These are phyloP conservation scores for Phytophthora sansomeana DNA, from an alignment of 352 stramenopile genomes.

Conservation along the genomic window DNA sequence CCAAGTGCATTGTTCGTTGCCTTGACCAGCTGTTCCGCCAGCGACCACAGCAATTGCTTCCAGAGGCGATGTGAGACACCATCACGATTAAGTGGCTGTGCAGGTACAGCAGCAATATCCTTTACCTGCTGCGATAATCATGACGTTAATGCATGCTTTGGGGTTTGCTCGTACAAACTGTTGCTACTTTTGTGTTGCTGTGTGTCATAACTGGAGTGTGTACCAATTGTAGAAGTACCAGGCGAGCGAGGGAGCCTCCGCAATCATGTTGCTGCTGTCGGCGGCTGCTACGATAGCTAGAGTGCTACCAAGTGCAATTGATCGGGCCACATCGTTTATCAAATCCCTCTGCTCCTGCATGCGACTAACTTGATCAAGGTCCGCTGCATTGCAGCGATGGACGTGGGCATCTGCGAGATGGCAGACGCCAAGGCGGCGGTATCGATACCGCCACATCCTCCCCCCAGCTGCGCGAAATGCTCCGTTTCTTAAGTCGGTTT, in stretches of 20 bases:
- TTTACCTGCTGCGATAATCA: slow-evolving; percentile 1
- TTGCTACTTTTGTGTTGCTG: slow-evolving; percentile 17
- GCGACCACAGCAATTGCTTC: slow-evolving; percentile 24
- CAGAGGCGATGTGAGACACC: slow-evolving; percentile 6
- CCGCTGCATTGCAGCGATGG: slow-evolving; percentile 5
- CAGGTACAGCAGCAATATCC: slow-evolving; percentile 6
- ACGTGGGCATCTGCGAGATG: slow-evolving; percentile 4
- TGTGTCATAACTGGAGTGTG: slow-evolving; percentile 14
- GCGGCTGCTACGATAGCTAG: neutral
- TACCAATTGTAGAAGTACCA: slow-evolving; percentile 22
- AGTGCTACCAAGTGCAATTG: neutral
- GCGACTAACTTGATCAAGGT: slow-evolving; percentile 1
- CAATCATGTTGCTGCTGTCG: neutral
- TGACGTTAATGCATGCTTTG: slow-evolving; percentile 28
- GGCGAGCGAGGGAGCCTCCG: neutral
- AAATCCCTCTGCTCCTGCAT: slow-evolving; percentile 2
- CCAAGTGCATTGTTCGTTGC: slow-evolving; percentile 6
- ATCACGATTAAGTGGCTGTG: neutral
- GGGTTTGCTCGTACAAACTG: slow-evolving; percentile 17
- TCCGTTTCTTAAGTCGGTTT: slow-evolving; percentile 1
- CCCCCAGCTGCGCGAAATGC: slow-evolving; percentile 12
- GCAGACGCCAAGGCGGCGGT: slow-evolving; percentile 1
- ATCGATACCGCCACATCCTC: neutral
- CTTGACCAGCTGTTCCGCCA: slow-evolving; percentile 15
- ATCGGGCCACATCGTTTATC: neutral